These are phyloP conservation scores for Cercospora sp. DNA, from an alignment of 2,329 filamentous ascomycete genomes.

Conservation along the genomic window DNA sequence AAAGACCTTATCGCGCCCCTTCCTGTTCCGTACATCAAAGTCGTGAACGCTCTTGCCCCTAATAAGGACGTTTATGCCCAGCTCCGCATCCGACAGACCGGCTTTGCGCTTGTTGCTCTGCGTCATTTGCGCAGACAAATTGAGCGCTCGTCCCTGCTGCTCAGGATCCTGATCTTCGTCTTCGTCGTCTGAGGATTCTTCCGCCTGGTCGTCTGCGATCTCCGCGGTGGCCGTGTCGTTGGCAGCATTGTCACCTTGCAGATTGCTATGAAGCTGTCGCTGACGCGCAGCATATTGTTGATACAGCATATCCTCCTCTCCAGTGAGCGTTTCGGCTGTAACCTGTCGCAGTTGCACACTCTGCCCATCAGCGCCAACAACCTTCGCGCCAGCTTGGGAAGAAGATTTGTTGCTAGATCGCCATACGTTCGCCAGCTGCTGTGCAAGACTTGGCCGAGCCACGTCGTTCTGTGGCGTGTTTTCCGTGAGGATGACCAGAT, in stretches of 20 bases:
- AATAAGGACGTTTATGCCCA: slow-evolving; percentile 87
- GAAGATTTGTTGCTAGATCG: slow-evolving; percentile 31
- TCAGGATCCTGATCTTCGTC: slow-evolving; percentile 89
- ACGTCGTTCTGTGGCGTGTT: slow-evolving; percentile 52
- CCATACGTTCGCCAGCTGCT: slow-evolving; percentile 69
- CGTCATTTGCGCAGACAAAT: slow-evolving; percentile 80
- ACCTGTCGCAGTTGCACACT: slow-evolving; percentile 47
- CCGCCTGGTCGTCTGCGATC: slow-evolving; percentile 70
- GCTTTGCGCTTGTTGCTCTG: slow-evolving; percentile 80
- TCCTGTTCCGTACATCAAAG: slow-evolving; percentile 87
- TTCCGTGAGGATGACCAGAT: slow-evolving; percentile 86
- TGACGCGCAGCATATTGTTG: slow-evolving; percentile 91
- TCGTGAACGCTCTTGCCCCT: slow-evolving; percentile 84
- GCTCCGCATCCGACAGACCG: slow-evolving; percentile 81
- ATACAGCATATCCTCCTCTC: slow-evolving; percentile 76
- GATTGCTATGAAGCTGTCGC: slow-evolving; percentile 78
- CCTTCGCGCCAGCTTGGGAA: slow-evolving; percentile 47
- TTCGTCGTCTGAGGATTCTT: slow-evolving; percentile 80
- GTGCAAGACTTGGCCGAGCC: slow-evolving; percentile 60
- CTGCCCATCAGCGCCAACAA: slow-evolving; percentile 54
- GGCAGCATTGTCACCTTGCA: slow-evolving; percentile 70
- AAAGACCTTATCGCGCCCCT: slow-evolving; percentile 88
- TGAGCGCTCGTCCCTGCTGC: slow-evolving; percentile 87
- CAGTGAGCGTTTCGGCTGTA: slow-evolving; percentile 67
- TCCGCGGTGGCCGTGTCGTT: slow-evolving; percentile 66